These are phyloP conservation scores for Secale cereale DNA, from an alignment of 176 grass and related monocot genomes.

Conservation along the genomic window DNA sequence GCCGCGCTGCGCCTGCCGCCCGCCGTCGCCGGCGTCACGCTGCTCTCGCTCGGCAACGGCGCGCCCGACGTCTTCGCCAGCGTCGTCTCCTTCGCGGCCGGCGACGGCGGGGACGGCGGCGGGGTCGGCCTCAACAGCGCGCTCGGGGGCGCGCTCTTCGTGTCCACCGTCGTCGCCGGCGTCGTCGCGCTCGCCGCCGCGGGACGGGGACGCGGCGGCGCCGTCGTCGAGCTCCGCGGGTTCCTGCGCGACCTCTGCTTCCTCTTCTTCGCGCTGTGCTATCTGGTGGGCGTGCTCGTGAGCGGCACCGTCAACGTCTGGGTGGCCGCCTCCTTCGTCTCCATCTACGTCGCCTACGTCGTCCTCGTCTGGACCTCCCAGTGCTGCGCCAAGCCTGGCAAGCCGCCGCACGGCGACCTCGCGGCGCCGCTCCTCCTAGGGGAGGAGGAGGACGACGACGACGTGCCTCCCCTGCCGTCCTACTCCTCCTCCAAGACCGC, in stretches of 20 bases:
- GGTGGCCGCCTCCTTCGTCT: slow-evolving; percentile 67
- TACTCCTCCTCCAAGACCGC: slow-evolving; percentile 21
- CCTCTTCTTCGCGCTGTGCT: slow-evolving; percentile 69
- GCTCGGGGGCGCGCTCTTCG: slow-evolving; percentile 78
- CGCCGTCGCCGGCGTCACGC: slow-evolving; percentile 78
- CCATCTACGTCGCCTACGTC: slow-evolving; percentile 66
- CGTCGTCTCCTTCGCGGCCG: slow-evolving; percentile 63
- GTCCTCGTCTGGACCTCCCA: slow-evolving; percentile 66
- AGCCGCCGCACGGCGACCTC: slow-evolving; percentile 9
- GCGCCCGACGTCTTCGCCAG: slow-evolving; percentile 86
- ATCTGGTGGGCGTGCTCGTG: slow-evolving; percentile 48
- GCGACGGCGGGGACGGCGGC: slow-evolving; percentile 33
- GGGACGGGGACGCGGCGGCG: background rate
- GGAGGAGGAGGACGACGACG: background rate
- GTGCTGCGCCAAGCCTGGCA: slow-evolving; percentile 44
- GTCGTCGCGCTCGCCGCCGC: slow-evolving; percentile 49
- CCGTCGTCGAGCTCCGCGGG: slow-evolving; percentile 46
- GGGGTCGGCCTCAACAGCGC: slow-evolving; percentile 66
- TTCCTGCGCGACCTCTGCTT: slow-evolving; percentile 81
- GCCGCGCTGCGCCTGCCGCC: slow-evolving; percentile 63
- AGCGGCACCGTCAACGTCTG: slow-evolving; percentile 61
- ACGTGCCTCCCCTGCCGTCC: slow-evolving; percentile 11
- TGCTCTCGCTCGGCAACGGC: slow-evolving; percentile 83
- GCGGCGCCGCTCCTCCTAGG: slow-evolving; percentile 46
- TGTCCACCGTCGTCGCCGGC: slow-evolving; percentile 79